Evolutionary conservation across 2,329 filamentous ascomycete species (phyloP).

Genomic region (Arthrobotrys iridis): DNA sequence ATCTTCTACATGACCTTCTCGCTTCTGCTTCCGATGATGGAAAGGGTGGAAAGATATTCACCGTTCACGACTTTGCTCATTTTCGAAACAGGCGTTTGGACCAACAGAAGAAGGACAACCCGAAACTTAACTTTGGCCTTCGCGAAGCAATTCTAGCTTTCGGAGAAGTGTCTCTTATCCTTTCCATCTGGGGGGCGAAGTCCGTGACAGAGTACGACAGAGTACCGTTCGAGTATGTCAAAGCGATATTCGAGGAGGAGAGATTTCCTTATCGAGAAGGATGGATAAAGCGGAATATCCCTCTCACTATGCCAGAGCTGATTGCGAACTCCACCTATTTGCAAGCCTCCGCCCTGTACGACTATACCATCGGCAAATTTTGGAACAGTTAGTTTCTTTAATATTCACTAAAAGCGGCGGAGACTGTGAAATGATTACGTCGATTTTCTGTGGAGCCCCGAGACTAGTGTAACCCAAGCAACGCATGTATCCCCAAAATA

Average conservation of each 20-base stretch:
- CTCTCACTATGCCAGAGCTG: slow-evolving; percentile 38
- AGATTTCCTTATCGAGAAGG: slow-evolving; percentile 48
- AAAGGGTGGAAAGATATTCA: slow-evolving; percentile 52
- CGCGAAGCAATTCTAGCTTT: slow-evolving; percentile 53
- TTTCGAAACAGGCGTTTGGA: slow-evolving; percentile 21
- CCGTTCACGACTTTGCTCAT: slow-evolving; percentile 52
- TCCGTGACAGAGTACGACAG: slow-evolving; percentile 35
- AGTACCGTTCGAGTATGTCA: slow-evolving; percentile 42
- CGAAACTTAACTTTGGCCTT: slow-evolving; percentile 48
- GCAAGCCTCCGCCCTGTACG: slow-evolving; percentile 29
- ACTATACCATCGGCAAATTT: slow-evolving; percentile 5
- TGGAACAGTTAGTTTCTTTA: background rate
- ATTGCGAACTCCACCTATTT: slow-evolving; percentile 46
- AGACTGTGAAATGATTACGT: background rate
- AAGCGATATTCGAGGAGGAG: slow-evolving; percentile 53
- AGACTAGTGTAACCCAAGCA: background rate
- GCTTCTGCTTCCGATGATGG: slow-evolving; percentile 51
- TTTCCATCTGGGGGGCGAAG: slow-evolving; percentile 41
- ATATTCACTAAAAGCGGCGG: background rate
- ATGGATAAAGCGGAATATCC: slow-evolving; percentile 36
- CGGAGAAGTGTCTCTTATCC: slow-evolving; percentile 53
- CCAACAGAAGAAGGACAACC: slow-evolving; percentile 32
- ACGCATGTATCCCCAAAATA: slow-evolving; percentile 6
- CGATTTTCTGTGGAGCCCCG: too few relatives aligned
- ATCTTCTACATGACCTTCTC: slow-evolving; percentile 58